Base-by-base conservation (phyloP, 139 green algal genomes). In the Dunaliella primolecta region DNA sequence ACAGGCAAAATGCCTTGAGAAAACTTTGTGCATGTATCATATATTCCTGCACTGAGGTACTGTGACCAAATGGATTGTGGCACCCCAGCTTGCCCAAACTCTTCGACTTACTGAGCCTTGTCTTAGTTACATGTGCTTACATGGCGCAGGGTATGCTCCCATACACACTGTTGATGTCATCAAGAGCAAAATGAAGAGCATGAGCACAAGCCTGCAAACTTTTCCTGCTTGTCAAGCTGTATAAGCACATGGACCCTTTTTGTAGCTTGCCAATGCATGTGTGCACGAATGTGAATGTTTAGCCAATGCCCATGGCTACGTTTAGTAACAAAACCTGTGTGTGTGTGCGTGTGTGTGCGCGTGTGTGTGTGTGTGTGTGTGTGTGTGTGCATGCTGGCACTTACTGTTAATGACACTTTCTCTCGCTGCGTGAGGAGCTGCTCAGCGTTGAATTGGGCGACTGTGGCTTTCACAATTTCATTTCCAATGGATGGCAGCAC, bases 401-500 rank as follows among this genome's bases (percentile, higher is more conserved):
- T 91, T 78, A 94, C 93, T 84, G 89, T 85, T 82, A 82, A 77
- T 15, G 93, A 95, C 34, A 99, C 97, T 91, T 96, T 93, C 83
- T 98, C 96, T 89, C 97, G 93, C 93, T 98, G 92, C n/a, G 97
- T 99, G 37, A 99, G 93, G 64, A 99, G 94, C 91, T 99, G 94
- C 86, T 99, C 97, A 1, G 97, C 97, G 83, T 99, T 98, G 94
- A 98, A 99, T 92, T 99, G 96, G 84, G 97, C 97, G 64, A 99
- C 97, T 7, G 98, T 95, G 2, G 95, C 90, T 93, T 99, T 99
- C 1, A 99, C 93, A 35, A 99, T 95, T 88, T 99, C 97, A 86
- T 99, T 99, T 3, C 95, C 97, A 85, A 99, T 99, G 76, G 97
- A 99, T 0, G 97, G 97, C 86, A 99, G 92, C 84, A 99, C 97